phyloP scores from a whole-genome alignment of 176 grass and related monocot genomes.

The Juncus effusus region DNA sequence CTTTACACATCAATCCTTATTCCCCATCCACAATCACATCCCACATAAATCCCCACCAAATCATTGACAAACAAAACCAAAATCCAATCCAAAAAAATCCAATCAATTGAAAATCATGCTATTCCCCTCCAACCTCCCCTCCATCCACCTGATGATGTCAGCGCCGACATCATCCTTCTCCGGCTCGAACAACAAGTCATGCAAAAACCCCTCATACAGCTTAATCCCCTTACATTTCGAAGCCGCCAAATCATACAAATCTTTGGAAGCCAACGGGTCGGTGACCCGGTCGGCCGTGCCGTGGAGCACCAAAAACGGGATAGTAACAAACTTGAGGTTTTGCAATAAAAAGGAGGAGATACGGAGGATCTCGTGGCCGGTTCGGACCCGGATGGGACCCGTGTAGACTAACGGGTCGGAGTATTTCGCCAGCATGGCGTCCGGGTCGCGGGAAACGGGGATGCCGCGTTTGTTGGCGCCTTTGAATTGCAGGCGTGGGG shows the following conservation, averaged over 20 bases:
- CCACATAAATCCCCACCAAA: too few relatives aligned
- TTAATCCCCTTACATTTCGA: conserved; percentile 62
- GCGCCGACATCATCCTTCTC: conserved; percentile 66
- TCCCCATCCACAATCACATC: too few relatives aligned
- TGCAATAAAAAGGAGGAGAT: conserved; percentile 69
- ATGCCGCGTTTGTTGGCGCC: conserved; percentile 93
- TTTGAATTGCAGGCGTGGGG: conserved; percentile 90
- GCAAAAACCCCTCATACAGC: conserved; percentile 89
- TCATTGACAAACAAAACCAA: too few relatives aligned
- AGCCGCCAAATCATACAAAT: conserved; percentile 53
- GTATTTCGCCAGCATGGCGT: conserved; percentile 81
- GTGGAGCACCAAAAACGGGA: conserved; percentile 93
- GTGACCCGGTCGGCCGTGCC: conserved; percentile 83
- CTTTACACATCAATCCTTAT: too few relatives aligned
- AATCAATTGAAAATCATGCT: too few relatives aligned
- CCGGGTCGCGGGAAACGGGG: conserved; percentile 76
- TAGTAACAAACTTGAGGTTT: conserved; percentile 60
- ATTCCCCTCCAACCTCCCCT: conserved; percentile 35
- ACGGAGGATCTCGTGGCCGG: conserved; percentile 84
- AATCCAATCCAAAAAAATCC: too few relatives aligned
- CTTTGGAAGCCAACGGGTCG: conserved; percentile 78
- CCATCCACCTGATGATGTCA: conserved; percentile 96
- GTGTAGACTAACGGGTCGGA: conserved; percentile 90
- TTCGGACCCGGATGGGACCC: conserved; percentile 77
- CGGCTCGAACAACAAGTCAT: conserved; percentile 91